Evolutionary conservation across 2,329 filamentous ascomycete genomes (phyloP).

Genomic region (Trichoderma semiorbis): DNA sequence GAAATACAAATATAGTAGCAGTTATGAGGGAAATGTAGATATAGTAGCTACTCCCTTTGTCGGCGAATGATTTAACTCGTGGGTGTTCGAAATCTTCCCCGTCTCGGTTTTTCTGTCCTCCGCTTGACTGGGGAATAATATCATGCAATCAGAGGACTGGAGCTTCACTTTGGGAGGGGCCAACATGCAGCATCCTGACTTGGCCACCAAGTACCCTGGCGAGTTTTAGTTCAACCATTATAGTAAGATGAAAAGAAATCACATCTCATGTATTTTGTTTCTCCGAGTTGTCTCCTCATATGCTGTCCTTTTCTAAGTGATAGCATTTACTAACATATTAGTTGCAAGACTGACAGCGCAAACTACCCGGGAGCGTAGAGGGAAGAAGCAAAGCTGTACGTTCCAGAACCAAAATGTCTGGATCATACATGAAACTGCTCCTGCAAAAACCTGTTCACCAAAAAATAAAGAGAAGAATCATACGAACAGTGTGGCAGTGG

Average conservation of each 20-base stretch:
- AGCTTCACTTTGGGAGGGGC: background rate
- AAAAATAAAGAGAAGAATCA: background rate
- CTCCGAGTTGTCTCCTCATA: background rate
- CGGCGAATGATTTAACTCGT: too few relatives aligned
- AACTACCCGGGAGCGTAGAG: background rate
- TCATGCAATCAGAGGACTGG: background rate
- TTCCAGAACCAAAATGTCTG: background rate
- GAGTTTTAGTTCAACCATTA: background rate
- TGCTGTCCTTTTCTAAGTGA: too few relatives aligned
- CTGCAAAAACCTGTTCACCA: background rate
- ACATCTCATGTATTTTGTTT: background rate
- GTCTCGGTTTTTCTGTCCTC: too few relatives aligned
- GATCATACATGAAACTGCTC: background rate
- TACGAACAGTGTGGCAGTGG: background rate
- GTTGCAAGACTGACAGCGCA: background rate
- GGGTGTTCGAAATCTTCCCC: too few relatives aligned
- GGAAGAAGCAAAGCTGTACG: background rate
- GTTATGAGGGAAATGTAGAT: too few relatives aligned
- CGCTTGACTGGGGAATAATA: background rate
- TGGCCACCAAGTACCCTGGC: background rate
- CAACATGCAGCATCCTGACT: background rate
- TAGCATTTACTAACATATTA: background rate
- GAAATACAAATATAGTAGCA: too few relatives aligned
- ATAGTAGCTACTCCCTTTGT: too few relatives aligned
- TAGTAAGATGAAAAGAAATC: background rate